phyloP scores from a whole-genome alignment of 2,329 filamentous ascomycete species.

The Colletotrichum sp. region DNA sequence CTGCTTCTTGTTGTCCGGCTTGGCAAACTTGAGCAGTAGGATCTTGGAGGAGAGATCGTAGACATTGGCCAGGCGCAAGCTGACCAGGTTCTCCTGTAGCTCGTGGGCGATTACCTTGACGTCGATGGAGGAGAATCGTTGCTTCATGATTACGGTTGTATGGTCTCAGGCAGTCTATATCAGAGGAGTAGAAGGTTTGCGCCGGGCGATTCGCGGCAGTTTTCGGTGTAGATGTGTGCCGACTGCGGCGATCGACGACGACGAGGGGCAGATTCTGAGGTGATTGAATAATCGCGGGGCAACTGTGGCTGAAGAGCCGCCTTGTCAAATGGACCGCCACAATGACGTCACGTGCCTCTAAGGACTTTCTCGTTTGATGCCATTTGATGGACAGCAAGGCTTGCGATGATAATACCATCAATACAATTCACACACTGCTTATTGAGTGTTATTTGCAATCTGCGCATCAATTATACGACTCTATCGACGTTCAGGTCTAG shows the following conservation, averaged over 20 bases:
- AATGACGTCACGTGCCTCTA: conserved; percentile 17
- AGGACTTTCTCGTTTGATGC: neutral
- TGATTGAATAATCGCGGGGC: conserved; percentile 18
- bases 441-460: neutral
- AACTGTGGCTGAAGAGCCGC: conserved; percentile 15
- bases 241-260: neutral
- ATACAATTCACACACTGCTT: neutral
- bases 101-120: conserved; percentile 93
- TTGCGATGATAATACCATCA: neutral
- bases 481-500: neutral
- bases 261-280: conserved; percentile 19
- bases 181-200: neutral
- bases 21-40: conserved; percentile 92
- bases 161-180: neutral
- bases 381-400: neutral
- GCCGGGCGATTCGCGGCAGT: neutral
- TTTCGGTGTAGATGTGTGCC: neutral
- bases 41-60: conserved; percentile 97
- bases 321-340: neutral
- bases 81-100: conserved; percentile 76
- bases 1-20: conserved; percentile 87
- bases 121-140: conserved; percentile 79
- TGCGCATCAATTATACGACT: neutral
- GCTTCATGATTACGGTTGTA: conserved; percentile 66
- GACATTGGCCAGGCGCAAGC: conserved; percentile 86